phyloP scores from a whole-genome alignment of 306 rosid species.

The Benincasa hispida region DNA sequence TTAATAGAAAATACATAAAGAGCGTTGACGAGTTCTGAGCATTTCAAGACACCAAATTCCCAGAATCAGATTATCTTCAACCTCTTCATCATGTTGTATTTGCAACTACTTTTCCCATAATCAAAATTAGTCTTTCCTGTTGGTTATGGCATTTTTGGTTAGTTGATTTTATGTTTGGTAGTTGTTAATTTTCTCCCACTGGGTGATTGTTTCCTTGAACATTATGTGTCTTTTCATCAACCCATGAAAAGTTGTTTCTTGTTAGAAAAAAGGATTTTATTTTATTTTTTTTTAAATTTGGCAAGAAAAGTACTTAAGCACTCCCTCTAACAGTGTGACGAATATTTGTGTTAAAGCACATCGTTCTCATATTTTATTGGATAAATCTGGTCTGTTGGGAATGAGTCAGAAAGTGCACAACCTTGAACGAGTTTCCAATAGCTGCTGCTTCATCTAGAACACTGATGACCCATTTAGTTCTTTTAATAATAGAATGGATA shows the following conservation, averaged over 20 bases:
- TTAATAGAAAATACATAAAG: not conserved
- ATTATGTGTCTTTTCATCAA: not conserved
- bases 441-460: not conserved
- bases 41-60: not conserved
- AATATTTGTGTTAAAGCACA: not conserved
- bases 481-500: not conserved
- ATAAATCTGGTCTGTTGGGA: not conserved
- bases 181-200: not conserved
- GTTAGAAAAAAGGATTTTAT: not conserved
- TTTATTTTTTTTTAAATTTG: not conserved
- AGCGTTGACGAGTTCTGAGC: not conserved
- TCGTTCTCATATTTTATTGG: not conserved
- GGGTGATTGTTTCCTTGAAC: not conserved
- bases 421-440: not conserved
- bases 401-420: not conserved
- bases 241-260: not conserved
- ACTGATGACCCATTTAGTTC: not conserved
- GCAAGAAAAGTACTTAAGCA: not conserved
- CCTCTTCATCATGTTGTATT: not conserved
- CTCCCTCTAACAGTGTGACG: not conserved
- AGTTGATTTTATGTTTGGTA: not conserved
- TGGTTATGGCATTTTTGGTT: not conserved
- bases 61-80: not conserved
- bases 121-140: not conserved
- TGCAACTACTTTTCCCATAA: not conserved